Base-by-base conservation (phyloP, 257 asterid species). In the Coffea canephora region DNA sequence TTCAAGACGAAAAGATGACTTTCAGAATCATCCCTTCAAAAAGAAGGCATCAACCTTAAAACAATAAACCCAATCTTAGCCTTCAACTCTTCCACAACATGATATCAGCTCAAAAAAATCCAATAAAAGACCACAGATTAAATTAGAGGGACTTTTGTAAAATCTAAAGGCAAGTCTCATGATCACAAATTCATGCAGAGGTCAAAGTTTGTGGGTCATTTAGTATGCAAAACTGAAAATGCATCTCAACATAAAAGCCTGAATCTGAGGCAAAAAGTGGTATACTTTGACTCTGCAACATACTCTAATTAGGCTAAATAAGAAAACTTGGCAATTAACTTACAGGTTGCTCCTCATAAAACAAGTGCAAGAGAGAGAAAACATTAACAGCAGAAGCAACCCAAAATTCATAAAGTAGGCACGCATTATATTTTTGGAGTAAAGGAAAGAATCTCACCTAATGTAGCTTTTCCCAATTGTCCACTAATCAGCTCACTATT, bases 401-500 rank as follows among this genome's bases (percentile, higher is more conserved):
- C 55, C 4, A 27, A 77, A 67, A 39, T 16, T 67, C 80, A 48
- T 34, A 67, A 59, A 52, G 39, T 18, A 76, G 16, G 34, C 36
- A 34, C 14, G 27, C 57, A 49, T 36, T 16, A 48, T 66, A 13
- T 1, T 15, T 14, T 77, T 18, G 5, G 9, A n/a, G n/a, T 16
- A 55, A 69, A 74, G 46, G 34, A 67, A 81, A 21, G 76, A 80
- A 49, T 84, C 94, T 79, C 76, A 93, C 99, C 99, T 87, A 95
- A 83, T 46, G 99, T 92, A 86, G 94, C 98, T 89, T 95, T 95
- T 69, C 99, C 99, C 83, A 95, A 95, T 85, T 95, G 99, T 76
- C 98, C 98, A 55, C 97, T 92, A 71, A 95, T 91, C 82, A 95
- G 89, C 89, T 95, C 97, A 77, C 98, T 95, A 43, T 95, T 95